A percentile compares a stretch with the other conserved stretches of the same genome.
These are phyloP conservation scores for Citrus glauca DNA, from an alignment of 345 rosid species.

Conservation along the genomic window DNA sequence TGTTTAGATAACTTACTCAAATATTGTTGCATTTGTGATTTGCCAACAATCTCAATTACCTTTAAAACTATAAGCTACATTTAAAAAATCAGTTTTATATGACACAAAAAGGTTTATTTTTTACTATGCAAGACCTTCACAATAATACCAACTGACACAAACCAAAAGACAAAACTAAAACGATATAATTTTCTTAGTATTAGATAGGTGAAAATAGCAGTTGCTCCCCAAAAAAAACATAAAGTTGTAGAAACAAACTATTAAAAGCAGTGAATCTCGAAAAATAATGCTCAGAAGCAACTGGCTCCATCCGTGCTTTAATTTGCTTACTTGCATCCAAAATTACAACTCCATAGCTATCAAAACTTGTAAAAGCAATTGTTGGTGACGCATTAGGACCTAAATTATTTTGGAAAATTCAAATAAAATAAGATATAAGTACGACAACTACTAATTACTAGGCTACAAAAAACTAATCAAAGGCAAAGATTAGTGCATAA, in stretches of 20 bases:
- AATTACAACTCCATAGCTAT: conserved; percentile 89
- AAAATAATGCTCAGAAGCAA: conserved; percentile 68
- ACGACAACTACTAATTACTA: background rate
- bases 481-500: background rate
- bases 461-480: background rate
- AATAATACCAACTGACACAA: conserved; percentile 23
- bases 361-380: conserved; percentile 95
- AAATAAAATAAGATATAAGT: conserved; percentile 9
- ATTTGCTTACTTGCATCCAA: conserved; percentile 93
- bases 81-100: too few species aligned
- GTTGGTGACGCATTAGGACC: conserved; percentile 97
- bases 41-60: too few species aligned
- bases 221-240: background rate
- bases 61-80: too few species aligned
- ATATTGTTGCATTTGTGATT: too few species aligned
- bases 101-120: conserved; percentile 37
- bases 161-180: conserved; percentile 21
- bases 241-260: background rate
- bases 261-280: conserved; percentile 42
- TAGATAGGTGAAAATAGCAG: background rate
- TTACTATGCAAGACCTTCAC: conserved; percentile 35
- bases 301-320: conserved; percentile 77
- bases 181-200: background rate
- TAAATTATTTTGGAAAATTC: conserved; percentile 17
- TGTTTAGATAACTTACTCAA: too few species aligned